Percentiles rank a stretch among this genome's conserved stretches.
Conservation (phyloP, 2,329 filamentous ascomycete genomes). For the Monosporascus sp. region DNA sequence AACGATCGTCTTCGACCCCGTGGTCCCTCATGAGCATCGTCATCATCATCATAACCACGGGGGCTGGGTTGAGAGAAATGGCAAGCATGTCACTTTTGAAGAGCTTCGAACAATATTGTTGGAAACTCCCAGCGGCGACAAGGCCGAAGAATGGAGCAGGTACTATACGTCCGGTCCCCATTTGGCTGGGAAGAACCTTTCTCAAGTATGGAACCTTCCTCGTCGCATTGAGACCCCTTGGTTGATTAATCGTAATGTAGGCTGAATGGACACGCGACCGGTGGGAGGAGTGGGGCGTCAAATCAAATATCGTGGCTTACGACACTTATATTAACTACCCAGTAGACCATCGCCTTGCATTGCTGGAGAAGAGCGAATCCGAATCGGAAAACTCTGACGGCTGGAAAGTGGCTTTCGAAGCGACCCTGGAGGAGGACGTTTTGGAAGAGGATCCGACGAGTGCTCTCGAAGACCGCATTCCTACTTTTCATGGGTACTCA, state of each 20-base stretch:
- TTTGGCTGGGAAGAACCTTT: constrained; percentile 72
- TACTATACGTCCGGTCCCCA: constrained; percentile 77
- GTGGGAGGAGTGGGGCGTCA: constrained; percentile 68
- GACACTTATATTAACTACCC: constrained; percentile 78
- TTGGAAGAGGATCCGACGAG: constrained; percentile 79
- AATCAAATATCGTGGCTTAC: constrained; percentile 62
- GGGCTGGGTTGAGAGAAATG: constrained; percentile 7
- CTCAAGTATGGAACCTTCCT: constrained; percentile 45
- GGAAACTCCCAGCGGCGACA: constrained; percentile 51
- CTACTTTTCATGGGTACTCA: constrained; percentile 93
- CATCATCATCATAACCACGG: constrained; percentile 29
- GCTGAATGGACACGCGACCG: constrained; percentile 70
- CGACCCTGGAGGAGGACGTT: constrained; percentile 77
- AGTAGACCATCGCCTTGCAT: constrained; percentile 61
- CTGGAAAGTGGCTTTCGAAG: constrained; percentile 69
- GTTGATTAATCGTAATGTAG: constrained; percentile 24
- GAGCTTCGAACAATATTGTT: constrained; percentile 54
- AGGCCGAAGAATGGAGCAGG: constrained; percentile 65
- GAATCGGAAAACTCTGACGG: constrained; percentile 26
- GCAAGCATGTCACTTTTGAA: constrained; percentile 35
- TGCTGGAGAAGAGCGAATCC: constrained; percentile 49
- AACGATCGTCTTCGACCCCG: constrained; percentile 25
- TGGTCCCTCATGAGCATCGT: constrained; percentile 18
- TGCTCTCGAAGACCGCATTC: constrained; percentile 65
- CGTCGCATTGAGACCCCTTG: no score